Evolutionary conservation across 176 grass and related monocot species (phyloP).

Genomic region (Eragrostis nindensis): DNA sequence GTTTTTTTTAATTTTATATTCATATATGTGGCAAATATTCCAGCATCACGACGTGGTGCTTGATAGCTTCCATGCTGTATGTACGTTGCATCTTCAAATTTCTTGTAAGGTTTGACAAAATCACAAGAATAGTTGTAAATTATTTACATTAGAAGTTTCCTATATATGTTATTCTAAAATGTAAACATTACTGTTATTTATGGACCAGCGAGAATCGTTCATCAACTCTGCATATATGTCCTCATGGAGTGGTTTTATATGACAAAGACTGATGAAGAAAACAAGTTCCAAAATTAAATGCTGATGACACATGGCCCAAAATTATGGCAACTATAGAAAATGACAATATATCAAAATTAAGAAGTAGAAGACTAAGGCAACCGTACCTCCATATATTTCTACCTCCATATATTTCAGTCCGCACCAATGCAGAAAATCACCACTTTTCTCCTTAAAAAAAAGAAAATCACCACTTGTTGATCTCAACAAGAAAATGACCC

Average conservation of each 20-base stretch:
- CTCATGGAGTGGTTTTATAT: not conserved
- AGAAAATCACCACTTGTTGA: not conserved
- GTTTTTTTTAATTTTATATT: not conserved
- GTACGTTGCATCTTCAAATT: not conserved
- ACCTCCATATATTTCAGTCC: not conserved
- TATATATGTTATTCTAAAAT: not conserved
- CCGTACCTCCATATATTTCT: not conserved
- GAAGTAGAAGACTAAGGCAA: not conserved
- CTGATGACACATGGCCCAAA: not conserved
- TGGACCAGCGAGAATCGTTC: not conserved
- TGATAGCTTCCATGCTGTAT: not conserved
- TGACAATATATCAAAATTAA: not conserved
- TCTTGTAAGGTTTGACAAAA: not conserved
- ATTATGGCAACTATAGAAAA: not conserved
- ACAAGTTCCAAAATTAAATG: not conserved
- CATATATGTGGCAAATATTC: not conserved
- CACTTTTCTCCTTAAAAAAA: no score
- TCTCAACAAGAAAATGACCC: slow-evolving; percentile 2
- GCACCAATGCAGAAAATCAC: not conserved
- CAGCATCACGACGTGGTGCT: not conserved
- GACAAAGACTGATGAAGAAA: not conserved
- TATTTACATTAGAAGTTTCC: not conserved
- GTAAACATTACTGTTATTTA: not conserved
- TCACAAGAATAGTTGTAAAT: not conserved
- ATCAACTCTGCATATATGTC: not conserved